Percentiles rank a stretch among this genome's conserved stretches.
phyloP scores from a whole-genome alignment of 495 filamentous ascomycete genomes.

The Penicillium alfredii region DNA sequence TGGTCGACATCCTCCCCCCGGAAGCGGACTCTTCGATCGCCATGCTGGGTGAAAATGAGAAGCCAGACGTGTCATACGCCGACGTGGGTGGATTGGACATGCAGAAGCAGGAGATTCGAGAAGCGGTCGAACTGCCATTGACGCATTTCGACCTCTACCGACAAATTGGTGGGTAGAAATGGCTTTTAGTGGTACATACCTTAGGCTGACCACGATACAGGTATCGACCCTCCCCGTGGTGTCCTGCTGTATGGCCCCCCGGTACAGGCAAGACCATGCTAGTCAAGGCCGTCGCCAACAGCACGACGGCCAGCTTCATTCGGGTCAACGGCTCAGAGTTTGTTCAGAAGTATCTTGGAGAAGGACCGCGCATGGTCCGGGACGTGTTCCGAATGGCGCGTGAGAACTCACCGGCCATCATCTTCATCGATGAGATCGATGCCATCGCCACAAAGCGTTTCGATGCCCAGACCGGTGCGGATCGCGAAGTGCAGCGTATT shows the following conservation, averaged over 20 bases:
- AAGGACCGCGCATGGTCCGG: slow-evolving; percentile 96
- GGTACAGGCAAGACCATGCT: slow-evolving; percentile 99
- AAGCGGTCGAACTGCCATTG: slow-evolving; percentile 92
- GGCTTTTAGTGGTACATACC: not conserved
- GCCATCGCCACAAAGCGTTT: slow-evolving; percentile 99
- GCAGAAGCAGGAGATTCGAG: slow-evolving; percentile 99
- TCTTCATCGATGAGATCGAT: slow-evolving; percentile 99
- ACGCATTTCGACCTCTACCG: slow-evolving; percentile 98
- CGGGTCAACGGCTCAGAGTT: slow-evolving; percentile 97
- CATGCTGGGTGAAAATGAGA: slow-evolving; percentile 93
- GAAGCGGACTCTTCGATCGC: slow-evolving; percentile 98
- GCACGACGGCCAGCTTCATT: slow-evolving; percentile 96
- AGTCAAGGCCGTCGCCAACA: slow-evolving; percentile 97
- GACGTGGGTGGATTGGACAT: slow-evolving; percentile 98
- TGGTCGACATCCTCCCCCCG: slow-evolving; percentile 95
- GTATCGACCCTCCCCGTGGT: slow-evolving; percentile 95
- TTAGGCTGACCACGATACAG: slow-evolving; percentile 37
- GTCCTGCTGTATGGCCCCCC: slow-evolving; percentile 94
- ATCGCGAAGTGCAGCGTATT: slow-evolving; percentile 97
- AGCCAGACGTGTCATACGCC: slow-evolving; percentile 96
- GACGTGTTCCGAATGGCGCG: slow-evolving; percentile 99
- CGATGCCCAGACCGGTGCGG: slow-evolving; percentile 94
- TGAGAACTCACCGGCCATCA: slow-evolving; percentile 96
- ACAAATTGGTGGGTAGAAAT: slow-evolving; percentile 63
- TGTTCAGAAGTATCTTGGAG: slow-evolving; percentile 96